Conservation (phyloP, 257 asterid species). For the Paulownia fortunei region DNA sequence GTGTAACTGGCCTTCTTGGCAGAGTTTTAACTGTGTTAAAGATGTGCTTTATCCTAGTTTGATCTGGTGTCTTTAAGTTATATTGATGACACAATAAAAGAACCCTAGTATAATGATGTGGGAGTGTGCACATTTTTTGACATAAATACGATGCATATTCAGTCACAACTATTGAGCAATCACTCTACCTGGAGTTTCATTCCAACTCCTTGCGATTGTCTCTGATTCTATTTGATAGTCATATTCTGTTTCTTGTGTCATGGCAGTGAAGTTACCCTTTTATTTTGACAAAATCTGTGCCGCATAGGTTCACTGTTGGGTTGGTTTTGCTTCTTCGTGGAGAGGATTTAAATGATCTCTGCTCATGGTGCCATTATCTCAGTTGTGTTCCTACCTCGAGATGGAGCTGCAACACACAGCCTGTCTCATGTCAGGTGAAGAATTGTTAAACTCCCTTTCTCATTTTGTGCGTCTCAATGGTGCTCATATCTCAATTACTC, state of each 20-base stretch:
- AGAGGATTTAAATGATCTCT: constrained; percentile 77
- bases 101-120: too few relatives aligned
- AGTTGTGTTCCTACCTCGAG: constrained; percentile 82
- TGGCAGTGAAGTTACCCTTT: too few relatives aligned
- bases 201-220: too few relatives aligned
- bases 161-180: background rate
- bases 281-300: background rate
- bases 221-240: too few relatives aligned
- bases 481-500: background rate
- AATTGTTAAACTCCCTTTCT: background rate
- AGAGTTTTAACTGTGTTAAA: too few relatives aligned
- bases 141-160: background rate
- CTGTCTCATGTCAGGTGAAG: constrained; percentile 69
- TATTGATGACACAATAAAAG: too few relatives aligned
- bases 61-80: too few relatives aligned
- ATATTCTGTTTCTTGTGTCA: too few relatives aligned
- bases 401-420: constrained; percentile 85
- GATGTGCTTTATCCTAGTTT: too few relatives aligned
- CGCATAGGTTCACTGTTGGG: constrained; percentile 64
- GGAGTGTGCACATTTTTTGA: too few relatives aligned
- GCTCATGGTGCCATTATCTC: constrained; percentile 94
- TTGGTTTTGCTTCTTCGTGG: constrained; percentile 84
- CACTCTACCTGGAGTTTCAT: background rate
- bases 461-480: background rate
- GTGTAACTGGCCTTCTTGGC: too few relatives aligned